Evolutionary conservation across 2,329 filamentous ascomycete species (phyloP).

Genomic region (Colletotrichum eleusines): DNA sequence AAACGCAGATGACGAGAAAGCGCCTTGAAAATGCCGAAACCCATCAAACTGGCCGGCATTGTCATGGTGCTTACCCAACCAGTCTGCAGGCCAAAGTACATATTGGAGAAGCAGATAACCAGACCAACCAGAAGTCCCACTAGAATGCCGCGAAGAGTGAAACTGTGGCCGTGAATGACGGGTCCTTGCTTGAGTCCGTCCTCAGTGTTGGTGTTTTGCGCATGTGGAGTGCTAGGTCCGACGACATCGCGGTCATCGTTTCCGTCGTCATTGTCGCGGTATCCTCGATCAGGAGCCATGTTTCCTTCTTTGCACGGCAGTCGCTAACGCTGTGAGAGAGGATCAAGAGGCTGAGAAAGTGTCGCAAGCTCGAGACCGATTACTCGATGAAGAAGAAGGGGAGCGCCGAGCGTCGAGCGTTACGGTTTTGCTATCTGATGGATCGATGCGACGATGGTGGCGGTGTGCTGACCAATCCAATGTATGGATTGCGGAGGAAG

Average conservation of each 20-base stretch:
- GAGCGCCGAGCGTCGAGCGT: neutral
- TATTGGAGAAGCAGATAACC: conserved; percentile 95
- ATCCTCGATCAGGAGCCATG: conserved; percentile 34
- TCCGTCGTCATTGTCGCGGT: neutral
- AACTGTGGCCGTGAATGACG: conserved; percentile 70
- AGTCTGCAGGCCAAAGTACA: conserved; percentile 98
- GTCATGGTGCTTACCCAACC: conserved; percentile 82
- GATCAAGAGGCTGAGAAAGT: neutral
- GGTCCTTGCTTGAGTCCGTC: conserved; percentile 9
- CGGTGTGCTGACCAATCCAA: conserved; percentile 5
- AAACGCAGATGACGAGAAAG: conserved; percentile 78
- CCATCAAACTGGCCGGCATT: conserved; percentile 94
- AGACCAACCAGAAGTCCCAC: conserved; percentile 88
- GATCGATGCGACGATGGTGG: neutral
- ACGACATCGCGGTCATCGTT: neutral
- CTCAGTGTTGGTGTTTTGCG: neutral
- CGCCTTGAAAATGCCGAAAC: conserved; percentile 92
- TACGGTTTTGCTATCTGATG: neutral
- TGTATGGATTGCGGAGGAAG: conserved; percentile 1
- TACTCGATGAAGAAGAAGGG: conserved; percentile 1
- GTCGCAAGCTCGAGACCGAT: neutral
- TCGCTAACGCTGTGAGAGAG: neutral
- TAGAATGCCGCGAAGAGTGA: conserved; percentile 83
- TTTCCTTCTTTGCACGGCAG: neutral
- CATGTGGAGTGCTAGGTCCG: neutral